phyloP scores from a whole-genome alignment of 106 monocot species.

The Acorus gramineus region DNA sequence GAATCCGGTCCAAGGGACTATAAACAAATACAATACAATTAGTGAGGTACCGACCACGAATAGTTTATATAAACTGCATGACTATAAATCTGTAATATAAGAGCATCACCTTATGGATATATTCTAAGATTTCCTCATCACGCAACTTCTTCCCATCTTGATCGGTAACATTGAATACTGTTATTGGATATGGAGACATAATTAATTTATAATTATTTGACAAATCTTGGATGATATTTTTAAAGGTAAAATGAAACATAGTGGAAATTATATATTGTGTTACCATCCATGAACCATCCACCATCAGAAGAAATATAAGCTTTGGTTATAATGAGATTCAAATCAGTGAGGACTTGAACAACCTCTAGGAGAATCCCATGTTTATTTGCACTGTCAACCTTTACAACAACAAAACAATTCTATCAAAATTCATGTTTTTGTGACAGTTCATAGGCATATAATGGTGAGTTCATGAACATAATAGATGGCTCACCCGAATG shows the following conservation, averaged over 20 bases:
- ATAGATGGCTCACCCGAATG: neutral
- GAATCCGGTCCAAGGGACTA: constrained; percentile 17
- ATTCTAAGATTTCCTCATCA: constrained; percentile 3
- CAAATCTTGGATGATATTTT: no score
- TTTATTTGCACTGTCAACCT: constrained; percentile 26
- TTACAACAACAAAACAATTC: neutral
- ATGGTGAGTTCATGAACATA: neutral
- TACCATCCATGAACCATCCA: constrained; percentile 37
- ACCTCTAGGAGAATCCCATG: constrained; percentile 31
- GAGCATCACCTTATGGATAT: constrained; percentile 13
- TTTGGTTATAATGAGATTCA: constrained; percentile 25
- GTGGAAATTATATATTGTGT: neutral
- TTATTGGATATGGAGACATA: no score
- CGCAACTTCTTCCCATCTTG: constrained; percentile 23
- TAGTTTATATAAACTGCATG: no score
- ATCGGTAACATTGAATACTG: constrained; percentile 34
- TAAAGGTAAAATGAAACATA: neutral
- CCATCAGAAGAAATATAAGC: constrained; percentile 31
- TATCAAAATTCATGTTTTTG: neutral
- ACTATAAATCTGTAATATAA: neutral
- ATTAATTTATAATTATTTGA: no score
- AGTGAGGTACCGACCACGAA: no score
- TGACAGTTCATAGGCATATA: no score
- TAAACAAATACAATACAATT: neutral
- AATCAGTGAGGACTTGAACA: constrained; percentile 26